Base-by-base conservation (phyloP, 805 yeast genomes). In the Yueomyces sp. region DNA sequence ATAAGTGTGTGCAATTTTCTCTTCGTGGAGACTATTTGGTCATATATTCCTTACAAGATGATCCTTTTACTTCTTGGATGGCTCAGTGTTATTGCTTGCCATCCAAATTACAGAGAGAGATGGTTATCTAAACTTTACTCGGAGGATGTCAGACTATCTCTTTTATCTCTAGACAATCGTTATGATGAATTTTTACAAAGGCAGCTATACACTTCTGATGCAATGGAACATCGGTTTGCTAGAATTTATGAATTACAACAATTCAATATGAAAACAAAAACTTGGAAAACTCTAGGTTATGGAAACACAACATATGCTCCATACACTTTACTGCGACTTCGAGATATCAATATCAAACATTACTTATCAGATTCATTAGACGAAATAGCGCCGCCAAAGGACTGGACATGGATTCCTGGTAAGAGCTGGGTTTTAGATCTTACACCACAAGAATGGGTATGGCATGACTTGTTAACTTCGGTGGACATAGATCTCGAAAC, bases 241-340 rank as follows among this genome's bases (percentile, higher is more conserved):
- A 85, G 80, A 53, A 72, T 82, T 1, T 85, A 63, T 61, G 94
- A 83, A 57, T 62, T 83, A 34, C 92, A 83, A 49, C 63, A 63
- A 47, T 66, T 73, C 49, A 69, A 72, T 53, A 58, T 63, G 9
- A 61, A 60, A 12, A 60, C 70, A 2, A 75, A 72, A 40, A 73
- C 72, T 44, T 83, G 94, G 94, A 72, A 70, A 39, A 59, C 71
- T n/a, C 57, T 76, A 1, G 83, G 85, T 28, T 82, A 68, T 55
- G 61, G 78, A 2, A 66, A 65, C 40, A 77, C 75, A 49, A 70
- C 72, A 45, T 79, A 69, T 52, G 65, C 82, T 1, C 52, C 70
- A 28, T 74, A 77, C 49, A 67, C 74, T 3, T 64, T 59, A 37
- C 45, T 61, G 7, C 60, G 76, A 42, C 53, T 65, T 38, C 55